Conservation (phyloP, 2,329 filamentous ascomycete species). For the Teratosphaeriaceae sp. region DNA sequence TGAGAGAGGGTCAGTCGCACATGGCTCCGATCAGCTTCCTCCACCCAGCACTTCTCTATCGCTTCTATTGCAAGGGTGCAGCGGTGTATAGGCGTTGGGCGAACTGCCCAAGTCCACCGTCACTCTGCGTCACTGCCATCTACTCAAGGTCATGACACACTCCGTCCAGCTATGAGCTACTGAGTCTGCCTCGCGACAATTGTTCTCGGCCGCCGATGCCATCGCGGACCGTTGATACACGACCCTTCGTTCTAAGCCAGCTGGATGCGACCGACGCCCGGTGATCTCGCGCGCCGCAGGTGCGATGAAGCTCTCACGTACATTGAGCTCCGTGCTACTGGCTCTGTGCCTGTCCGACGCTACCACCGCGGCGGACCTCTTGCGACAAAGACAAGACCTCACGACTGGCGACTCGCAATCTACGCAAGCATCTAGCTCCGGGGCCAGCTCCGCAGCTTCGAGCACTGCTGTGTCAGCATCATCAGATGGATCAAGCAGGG, state of each 20-base stretch:
- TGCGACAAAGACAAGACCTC: conserved; percentile 2
- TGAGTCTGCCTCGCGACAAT: too few species aligned
- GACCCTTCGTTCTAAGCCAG: too few species aligned
- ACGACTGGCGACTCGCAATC: too few species aligned
- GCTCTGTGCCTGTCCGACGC: not conserved
- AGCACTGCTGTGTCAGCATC: too few species aligned
- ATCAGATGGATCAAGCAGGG: too few species aligned
- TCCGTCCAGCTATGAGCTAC: too few species aligned
- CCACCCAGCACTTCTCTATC: not conserved
- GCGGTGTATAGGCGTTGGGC: not conserved
- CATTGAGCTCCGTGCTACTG: conserved; percentile 3
- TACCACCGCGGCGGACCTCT: not conserved
- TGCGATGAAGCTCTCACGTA: conserved; percentile 4
- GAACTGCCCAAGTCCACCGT: not conserved
- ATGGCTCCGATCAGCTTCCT: not conserved
- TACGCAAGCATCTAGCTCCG: too few species aligned
- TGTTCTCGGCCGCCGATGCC: too few species aligned
- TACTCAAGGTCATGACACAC: not conserved
- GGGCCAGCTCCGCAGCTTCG: too few species aligned
- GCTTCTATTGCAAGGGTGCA: conserved; percentile 1
- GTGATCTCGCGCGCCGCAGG: too few species aligned
- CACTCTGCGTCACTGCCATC: not conserved
- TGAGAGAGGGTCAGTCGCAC: not conserved
- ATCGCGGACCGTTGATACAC: too few species aligned
- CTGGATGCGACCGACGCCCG: too few species aligned